Percentiles rank a stretch among this genome's conserved stretches.
phyloP scores from a whole-genome alignment of 805 yeast species.

The Saccharomycopsis oosterbeekiorum region DNA sequence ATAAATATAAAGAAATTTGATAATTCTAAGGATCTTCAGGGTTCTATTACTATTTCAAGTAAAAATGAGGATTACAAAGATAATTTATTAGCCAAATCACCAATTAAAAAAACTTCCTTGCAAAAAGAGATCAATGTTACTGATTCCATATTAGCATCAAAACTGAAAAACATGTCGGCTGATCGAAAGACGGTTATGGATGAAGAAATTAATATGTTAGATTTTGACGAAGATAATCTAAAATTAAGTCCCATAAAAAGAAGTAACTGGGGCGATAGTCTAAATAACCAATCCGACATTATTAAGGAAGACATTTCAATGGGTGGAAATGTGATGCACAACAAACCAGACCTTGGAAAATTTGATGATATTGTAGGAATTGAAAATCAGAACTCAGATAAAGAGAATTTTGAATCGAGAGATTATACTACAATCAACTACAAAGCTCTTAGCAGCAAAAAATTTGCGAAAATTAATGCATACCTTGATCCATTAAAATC shows the following conservation, averaged over 20 bases:
- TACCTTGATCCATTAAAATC: conserved; percentile 11
- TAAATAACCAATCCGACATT: neutral
- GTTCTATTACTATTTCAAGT: neutral
- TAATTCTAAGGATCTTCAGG: neutral
- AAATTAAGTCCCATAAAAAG: conserved; percentile 16
- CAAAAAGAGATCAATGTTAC: neutral
- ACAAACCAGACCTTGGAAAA: neutral
- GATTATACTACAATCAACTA: neutral
- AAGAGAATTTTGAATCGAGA: neutral
- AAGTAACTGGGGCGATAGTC: neutral
- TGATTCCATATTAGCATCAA: neutral
- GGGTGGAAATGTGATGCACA: neutral
- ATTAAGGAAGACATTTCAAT: conserved; percentile 1
- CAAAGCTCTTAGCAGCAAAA: neutral
- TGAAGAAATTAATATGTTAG: neutral
- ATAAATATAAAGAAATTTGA: neutral
- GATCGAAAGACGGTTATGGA: too few relatives aligned
- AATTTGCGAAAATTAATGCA: conserved; percentile 6
- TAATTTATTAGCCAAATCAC: neutral
- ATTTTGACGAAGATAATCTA: conserved; percentile 4
- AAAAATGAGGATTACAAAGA: neutral
- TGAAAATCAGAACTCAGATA: neutral
- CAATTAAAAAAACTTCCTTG: neutral
- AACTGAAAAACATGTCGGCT: too few relatives aligned
- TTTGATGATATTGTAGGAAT: conserved; percentile 3